A percentile compares a stretch with the other conserved stretches of the same genome.
Evolutionary conservation across 495 filamentous ascomycete genomes (phyloP).

Genomic region (Penicillium tannophilum): DNA sequence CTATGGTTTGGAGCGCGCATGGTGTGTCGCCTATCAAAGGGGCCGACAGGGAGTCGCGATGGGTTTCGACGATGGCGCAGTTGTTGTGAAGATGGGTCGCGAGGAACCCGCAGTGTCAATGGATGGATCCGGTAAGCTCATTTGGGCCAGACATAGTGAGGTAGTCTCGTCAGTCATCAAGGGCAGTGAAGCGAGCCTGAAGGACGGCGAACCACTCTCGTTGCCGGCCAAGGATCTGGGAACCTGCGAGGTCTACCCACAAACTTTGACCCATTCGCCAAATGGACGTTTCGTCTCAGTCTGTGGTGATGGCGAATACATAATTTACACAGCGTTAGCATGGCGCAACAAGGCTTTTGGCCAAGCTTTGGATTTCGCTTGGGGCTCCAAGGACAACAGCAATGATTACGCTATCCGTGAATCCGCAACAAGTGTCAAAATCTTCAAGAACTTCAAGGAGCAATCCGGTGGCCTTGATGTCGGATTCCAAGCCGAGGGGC

Average conservation of each 20-base stretch:
- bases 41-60: conserved; percentile 92
- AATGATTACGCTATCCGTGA: conserved; percentile 98
- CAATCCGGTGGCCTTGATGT: conserved; percentile 87
- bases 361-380: conserved; percentile 91
- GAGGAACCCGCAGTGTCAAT: conserved; percentile 98
- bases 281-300: conserved; percentile 97
- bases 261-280: conserved; percentile 90
- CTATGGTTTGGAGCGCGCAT: conserved; percentile 93
- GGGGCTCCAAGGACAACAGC: conserved; percentile 96
- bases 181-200: conserved; percentile 76
- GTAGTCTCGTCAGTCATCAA: conserved; percentile 95
- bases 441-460: conserved; percentile 97
- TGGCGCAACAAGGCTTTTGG: conserved; percentile 99
- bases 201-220: conserved; percentile 84
- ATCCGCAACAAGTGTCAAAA: conserved; percentile 88
- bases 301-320: conserved; percentile 97
- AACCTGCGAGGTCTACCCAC: conserved; percentile 94
- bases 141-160: conserved; percentile 93
- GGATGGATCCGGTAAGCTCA: conserved; percentile 92
- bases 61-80: conserved; percentile 96
- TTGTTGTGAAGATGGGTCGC: conserved; percentile 95
- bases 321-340: conserved; percentile 95
- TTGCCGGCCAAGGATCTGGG: conserved; percentile 93
- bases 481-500: conserved; percentile 91
- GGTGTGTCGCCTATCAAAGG: conserved; percentile 94